phyloP scores from a whole-genome alignment of 495 filamentous ascomycete genomes.

The Penicillium angulare region DNA sequence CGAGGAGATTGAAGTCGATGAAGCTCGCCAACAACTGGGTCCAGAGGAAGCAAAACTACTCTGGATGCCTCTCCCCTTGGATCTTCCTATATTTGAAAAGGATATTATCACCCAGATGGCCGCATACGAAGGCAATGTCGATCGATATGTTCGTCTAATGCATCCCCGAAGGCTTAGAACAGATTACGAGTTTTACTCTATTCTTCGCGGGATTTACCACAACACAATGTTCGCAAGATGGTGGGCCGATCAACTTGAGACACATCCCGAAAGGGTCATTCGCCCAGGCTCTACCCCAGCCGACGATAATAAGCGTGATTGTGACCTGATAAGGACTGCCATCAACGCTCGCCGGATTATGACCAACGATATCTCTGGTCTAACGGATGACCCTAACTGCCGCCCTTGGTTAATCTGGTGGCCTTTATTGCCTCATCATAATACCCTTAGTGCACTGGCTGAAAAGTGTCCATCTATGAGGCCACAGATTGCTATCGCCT shows the following conservation, averaged over 20 bases:
- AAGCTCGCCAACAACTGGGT: slow-evolving; percentile 8
- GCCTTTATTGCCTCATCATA: slow-evolving; percentile 10
- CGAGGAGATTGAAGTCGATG: slow-evolving; percentile 7
- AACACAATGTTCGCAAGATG: slow-evolving; percentile 25
- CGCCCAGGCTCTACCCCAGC: slow-evolving; percentile 7
- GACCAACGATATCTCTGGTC: slow-evolving; percentile 18
- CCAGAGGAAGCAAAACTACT: slow-evolving; percentile 9
- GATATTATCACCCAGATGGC: slow-evolving; percentile 22
- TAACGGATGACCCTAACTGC: slow-evolving; percentile 12
- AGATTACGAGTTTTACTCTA: slow-evolving; percentile 14
- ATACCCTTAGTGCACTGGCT: slow-evolving; percentile 10
- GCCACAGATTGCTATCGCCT: slow-evolving; percentile 16
- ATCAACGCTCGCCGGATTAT: slow-evolving; percentile 23
- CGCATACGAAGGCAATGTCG: slow-evolving; percentile 26
- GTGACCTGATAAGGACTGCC: slow-evolving; percentile 12
- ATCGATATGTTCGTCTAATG: slow-evolving; percentile 24
- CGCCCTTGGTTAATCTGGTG: slow-evolving; percentile 20
- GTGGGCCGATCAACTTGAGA: slow-evolving; percentile 23
- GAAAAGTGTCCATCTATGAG: slow-evolving; percentile 16
- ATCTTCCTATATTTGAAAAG: slow-evolving; percentile 26
- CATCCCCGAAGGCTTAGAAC: slow-evolving; percentile 13
- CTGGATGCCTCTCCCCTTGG: slow-evolving; percentile 23
- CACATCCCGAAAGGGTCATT: slow-evolving; percentile 7
- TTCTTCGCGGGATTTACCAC: slow-evolving; percentile 28
- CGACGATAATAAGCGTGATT: slow-evolving; percentile 4